A percentile compares a stretch with the other conserved stretches of the same genome.
Evolutionary conservation across 139 green algal genomes (phyloP).

Genomic region (Mesostigma viride): DNA sequence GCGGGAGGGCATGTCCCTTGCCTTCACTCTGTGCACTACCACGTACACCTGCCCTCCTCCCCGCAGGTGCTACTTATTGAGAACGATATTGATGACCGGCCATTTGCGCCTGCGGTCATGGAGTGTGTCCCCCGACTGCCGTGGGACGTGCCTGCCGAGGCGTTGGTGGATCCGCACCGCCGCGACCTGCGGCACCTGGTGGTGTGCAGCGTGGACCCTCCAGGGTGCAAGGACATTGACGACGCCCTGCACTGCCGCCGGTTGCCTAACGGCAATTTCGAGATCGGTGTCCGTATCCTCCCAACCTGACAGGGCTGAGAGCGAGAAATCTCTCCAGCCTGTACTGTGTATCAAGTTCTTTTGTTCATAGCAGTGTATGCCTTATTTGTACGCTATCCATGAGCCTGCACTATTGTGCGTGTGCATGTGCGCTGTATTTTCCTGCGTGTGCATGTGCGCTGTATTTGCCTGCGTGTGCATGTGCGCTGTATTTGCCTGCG

Average conservation of each 20-base stretch:
- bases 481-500: no score
- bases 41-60: neutral
- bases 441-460: no score
- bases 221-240: slow-evolving; percentile 42
- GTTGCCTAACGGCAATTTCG: slow-evolving; percentile 50
- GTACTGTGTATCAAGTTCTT: no score
- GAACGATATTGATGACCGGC: slow-evolving; percentile 37
- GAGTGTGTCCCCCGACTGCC: slow-evolving; percentile 84
- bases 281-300: slow-evolving; percentile 36
- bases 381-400: no score
- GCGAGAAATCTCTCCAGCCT: no score
- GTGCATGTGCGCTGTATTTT: no score
- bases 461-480: no score
- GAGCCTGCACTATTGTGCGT: no score
- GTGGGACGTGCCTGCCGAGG: slow-evolving; percentile 44
- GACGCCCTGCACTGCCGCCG: slow-evolving; percentile 39
- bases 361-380: no score
- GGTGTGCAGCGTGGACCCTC: slow-evolving; percentile 38
- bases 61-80: slow-evolving; percentile 37
- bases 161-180: slow-evolving; percentile 18
- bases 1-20: no score
- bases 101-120: slow-evolving; percentile 63
- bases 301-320: no score
- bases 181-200: slow-evolving; percentile 27
- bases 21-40: neutral